phyloP scores from a whole-genome alignment of 169 alveolate species.

The Babesia sp. region DNA sequence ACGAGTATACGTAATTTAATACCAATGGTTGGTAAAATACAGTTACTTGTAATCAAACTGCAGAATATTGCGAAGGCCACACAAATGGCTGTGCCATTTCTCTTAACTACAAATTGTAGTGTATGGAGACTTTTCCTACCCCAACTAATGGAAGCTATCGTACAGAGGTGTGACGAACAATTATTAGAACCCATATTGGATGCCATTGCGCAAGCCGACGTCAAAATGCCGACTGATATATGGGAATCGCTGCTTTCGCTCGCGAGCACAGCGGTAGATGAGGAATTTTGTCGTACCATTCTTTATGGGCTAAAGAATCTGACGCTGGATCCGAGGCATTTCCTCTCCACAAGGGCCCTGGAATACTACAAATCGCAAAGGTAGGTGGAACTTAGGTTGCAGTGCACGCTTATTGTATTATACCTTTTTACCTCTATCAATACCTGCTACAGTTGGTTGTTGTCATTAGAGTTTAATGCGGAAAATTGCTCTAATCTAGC shows the following conservation, averaged over 20 bases:
- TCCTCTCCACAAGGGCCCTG: constrained; percentile 31
- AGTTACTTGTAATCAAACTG: neutral
- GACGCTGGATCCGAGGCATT: constrained; percentile 31
- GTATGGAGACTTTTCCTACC: constrained; percentile 66
- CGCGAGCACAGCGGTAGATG: constrained; percentile 32
- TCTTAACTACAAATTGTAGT: constrained; percentile 35
- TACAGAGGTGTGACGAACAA: constrained; percentile 14
- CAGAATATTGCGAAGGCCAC: constrained; percentile 45
- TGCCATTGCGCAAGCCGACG: constrained; percentile 4
- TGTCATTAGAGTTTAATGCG: constrained; percentile 34
- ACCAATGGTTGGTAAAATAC: neutral
- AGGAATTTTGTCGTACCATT: constrained; percentile 20
- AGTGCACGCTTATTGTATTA: neutral
- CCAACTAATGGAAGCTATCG: constrained; percentile 31
- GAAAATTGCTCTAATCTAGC: constrained; percentile 20
- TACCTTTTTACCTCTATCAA: neutral
- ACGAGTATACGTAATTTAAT: constrained; percentile 17
- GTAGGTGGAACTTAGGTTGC: neutral
- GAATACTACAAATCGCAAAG: constrained; percentile 48
- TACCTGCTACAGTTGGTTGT: constrained; percentile 15
- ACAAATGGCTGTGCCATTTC: constrained; percentile 23
- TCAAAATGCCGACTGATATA: constrained; percentile 38
- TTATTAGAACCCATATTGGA: constrained; percentile 13
- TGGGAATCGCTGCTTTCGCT: constrained; percentile 43
- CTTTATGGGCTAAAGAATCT: constrained; percentile 5